Conservation (phyloP, 352 stramenopile genomes). For the Pythium rishiriense region DNA sequence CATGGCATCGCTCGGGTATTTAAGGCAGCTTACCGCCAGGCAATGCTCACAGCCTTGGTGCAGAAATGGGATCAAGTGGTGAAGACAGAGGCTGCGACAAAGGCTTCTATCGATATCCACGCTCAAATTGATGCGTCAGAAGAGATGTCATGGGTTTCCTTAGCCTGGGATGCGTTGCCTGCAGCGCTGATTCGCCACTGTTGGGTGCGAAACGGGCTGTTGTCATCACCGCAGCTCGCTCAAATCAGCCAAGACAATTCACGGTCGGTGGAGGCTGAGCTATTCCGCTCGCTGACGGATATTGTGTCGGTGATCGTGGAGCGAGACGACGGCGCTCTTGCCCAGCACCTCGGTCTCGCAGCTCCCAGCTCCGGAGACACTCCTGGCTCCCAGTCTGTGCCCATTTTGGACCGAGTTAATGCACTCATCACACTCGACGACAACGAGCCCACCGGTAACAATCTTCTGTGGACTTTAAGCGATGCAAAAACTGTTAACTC, state of each 20-base stretch:
- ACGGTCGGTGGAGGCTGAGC: conserved; percentile 22
- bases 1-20: conserved; percentile 58
- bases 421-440: conserved; percentile 31
- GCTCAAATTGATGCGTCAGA: conserved; percentile 6
- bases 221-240: conserved; percentile 21
- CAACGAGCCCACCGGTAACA: conserved; percentile 26
- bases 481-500: background rate
- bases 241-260: conserved; percentile 34
- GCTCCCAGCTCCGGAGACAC: background rate
- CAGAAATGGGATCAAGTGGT: conserved; percentile 32
- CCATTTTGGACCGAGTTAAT: conserved; percentile 26
- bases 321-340: conserved; percentile 16
- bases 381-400: background rate
- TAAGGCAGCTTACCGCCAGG: conserved; percentile 58
- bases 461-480: background rate
- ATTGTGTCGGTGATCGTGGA: conserved; percentile 11
- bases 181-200: conserved; percentile 30
- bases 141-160: conserved; percentile 14
- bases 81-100: conserved; percentile 9
- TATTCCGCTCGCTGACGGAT: conserved; percentile 24
- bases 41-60: conserved; percentile 51
- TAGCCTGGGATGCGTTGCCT: conserved; percentile 26
- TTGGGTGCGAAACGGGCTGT: conserved; percentile 29
- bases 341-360: conserved; percentile 17
- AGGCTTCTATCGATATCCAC: conserved; percentile 11